phyloP scores from a whole-genome alignment of 2,329 filamentous ascomycete genomes.

The Dendryphion nanum region DNA sequence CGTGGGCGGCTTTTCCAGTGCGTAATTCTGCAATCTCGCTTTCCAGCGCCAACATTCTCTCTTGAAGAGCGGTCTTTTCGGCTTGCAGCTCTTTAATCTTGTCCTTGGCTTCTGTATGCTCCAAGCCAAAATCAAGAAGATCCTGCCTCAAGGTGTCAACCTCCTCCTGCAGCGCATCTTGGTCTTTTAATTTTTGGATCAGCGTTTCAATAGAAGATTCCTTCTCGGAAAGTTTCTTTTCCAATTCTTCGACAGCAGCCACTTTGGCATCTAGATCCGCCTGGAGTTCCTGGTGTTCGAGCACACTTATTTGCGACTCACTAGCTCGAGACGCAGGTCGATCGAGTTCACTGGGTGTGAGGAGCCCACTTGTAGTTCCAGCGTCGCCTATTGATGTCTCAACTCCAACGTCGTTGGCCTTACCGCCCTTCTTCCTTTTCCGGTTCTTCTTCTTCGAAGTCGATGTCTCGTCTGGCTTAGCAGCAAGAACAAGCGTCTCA shows the following conservation, averaged over 20 bases:
- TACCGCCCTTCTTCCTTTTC: slow-evolving; percentile 79
- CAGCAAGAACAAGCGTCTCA: slow-evolving; percentile 17
- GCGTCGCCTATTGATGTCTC: slow-evolving; percentile 40
- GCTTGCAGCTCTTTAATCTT: slow-evolving; percentile 66
- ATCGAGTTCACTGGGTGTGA: slow-evolving; percentile 26
- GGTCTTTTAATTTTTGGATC: slow-evolving; percentile 68
- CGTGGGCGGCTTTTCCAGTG: slow-evolving; percentile 46
- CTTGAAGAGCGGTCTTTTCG: slow-evolving; percentile 66
- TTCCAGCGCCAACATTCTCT: slow-evolving; percentile 67
- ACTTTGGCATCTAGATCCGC: slow-evolving; percentile 37
- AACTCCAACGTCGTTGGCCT: slow-evolving; percentile 40
- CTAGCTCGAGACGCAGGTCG: slow-evolving; percentile 40
- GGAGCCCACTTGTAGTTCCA: slow-evolving; percentile 32
- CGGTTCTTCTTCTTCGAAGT: slow-evolving; percentile 71
- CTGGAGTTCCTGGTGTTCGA: slow-evolving; percentile 30
- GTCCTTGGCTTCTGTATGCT: slow-evolving; percentile 81
- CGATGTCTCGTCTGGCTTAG: slow-evolving; percentile 29
- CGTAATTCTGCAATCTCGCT: slow-evolving; percentile 63
- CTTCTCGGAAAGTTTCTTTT: slow-evolving; percentile 49
- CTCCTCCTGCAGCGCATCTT: slow-evolving; percentile 78
- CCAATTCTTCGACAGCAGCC: slow-evolving; percentile 28
- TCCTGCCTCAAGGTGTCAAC: slow-evolving; percentile 81
- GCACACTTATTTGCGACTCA: slow-evolving; percentile 28
- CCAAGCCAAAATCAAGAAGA: slow-evolving; percentile 73
- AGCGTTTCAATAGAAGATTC: slow-evolving; percentile 72